phyloP scores from a whole-genome alignment of 2,329 filamentous ascomycete species.

The Xylariomycetidae sp. region DNA sequence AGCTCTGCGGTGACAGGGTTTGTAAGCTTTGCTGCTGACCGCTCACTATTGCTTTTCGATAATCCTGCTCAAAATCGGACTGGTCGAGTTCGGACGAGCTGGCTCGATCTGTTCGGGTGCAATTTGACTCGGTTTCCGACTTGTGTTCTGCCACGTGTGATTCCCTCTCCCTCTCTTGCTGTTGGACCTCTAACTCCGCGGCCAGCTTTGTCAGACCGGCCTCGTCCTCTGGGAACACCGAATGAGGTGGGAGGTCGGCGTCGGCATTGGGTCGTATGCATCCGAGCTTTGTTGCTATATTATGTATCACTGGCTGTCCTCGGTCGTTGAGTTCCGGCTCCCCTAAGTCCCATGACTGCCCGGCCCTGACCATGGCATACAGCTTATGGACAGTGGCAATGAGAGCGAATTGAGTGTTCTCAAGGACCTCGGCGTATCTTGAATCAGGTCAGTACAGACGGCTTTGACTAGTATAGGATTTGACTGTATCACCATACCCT shows the following conservation, averaged over 20 bases:
- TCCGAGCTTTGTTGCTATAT: conserved; percentile 60
- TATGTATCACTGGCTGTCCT: conserved; percentile 59
- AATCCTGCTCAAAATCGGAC: conserved; percentile 52
- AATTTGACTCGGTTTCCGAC: conserved; percentile 31
- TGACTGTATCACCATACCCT: too few species aligned
- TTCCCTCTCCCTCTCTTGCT: conserved; percentile 34
- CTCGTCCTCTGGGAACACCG: conserved; percentile 59
- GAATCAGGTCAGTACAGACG: conserved; percentile 3
- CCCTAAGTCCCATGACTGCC: conserved; percentile 56
- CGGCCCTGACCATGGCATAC: conserved; percentile 57
- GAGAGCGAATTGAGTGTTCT: conserved; percentile 61
- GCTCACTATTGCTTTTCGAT: conserved; percentile 44
- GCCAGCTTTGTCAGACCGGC: conserved; percentile 53
- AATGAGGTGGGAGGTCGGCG: conserved; percentile 52
- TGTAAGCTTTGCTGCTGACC: conserved; percentile 32
- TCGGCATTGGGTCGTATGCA: conserved; percentile 61
- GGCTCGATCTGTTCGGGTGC: conserved; percentile 40
- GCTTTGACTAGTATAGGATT: too few species aligned
- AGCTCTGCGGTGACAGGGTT: conserved; percentile 51
- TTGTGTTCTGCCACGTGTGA: conserved; percentile 25
- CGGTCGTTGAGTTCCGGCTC: conserved; percentile 60
- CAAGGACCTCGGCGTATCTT: conserved; percentile 60
- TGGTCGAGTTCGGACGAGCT: conserved; percentile 53
- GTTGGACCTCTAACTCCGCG: conserved; percentile 47
- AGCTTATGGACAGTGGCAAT: conserved; percentile 63